A percentile compares a stretch with the other conserved stretches of the same genome.
phyloP scores from a whole-genome alignment of 2,329 filamentous ascomycete genomes.

The Botrytis medusae region DNA sequence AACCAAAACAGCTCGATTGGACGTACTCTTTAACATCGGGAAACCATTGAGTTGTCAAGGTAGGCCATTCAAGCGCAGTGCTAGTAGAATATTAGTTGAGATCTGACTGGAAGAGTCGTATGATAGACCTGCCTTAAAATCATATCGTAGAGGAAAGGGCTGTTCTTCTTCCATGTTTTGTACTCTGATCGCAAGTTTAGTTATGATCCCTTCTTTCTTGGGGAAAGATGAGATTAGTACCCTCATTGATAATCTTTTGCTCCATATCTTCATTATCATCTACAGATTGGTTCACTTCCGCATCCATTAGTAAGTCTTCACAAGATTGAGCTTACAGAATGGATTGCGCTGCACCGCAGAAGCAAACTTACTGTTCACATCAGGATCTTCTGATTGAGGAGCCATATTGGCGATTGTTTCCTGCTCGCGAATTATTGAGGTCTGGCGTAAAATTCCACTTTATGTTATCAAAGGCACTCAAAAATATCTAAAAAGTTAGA shows the following conservation, averaged over 20 bases:
- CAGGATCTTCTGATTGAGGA: constrained; percentile 46
- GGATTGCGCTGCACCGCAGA: background rate
- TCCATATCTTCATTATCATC: constrained; percentile 72
- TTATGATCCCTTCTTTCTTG: background rate
- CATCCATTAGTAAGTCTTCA: constrained; percentile 41
- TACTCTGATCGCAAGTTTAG: constrained; percentile 63
- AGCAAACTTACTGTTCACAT: constrained; percentile 48
- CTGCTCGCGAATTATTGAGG: background rate
- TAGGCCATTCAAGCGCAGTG: constrained; percentile 95
- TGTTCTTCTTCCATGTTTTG: constrained; percentile 99
- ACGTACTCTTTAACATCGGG: constrained; percentile 81
- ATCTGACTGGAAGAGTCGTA: background rate
- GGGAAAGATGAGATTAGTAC: constrained; percentile 45
- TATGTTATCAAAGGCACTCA: background rate
- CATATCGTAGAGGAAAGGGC: constrained; percentile 96
- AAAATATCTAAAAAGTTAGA: background rate
- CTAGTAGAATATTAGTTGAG: constrained; percentile 44
- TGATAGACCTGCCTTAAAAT: constrained; percentile 67
- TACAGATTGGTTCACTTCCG: constrained; percentile 48
- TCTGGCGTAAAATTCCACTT: background rate
- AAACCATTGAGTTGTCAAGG: constrained; percentile 96
- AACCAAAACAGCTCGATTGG: background rate
- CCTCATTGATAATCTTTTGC: constrained; percentile 93
- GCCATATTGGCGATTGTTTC: constrained; percentile 43
- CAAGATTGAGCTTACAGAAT: background rate